These are phyloP conservation scores for Irpex lacteus DNA, from an alignment of 1,284 basidiomycete species.

Conservation along the genomic window DNA sequence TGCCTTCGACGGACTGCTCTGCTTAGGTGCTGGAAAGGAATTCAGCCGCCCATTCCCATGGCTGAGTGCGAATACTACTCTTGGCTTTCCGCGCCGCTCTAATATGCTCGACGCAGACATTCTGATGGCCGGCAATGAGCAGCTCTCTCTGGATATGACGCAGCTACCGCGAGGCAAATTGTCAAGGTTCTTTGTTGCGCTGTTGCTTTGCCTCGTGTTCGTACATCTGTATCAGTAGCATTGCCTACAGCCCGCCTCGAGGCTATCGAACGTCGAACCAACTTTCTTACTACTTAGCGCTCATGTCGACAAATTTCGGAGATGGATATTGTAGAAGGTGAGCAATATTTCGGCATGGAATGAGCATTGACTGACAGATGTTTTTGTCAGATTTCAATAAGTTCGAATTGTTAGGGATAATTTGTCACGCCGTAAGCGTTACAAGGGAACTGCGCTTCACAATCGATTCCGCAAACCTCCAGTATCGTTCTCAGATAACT, in stretches of 20 bases:
- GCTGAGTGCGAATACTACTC: neutral
- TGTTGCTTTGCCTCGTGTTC: neutral
- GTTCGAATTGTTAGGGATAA: neutral
- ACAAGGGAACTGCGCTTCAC: neutral
- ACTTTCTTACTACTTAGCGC: neutral
- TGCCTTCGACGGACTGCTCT: conserved; percentile 22
- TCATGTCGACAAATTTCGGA: neutral
- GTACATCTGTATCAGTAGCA: neutral
- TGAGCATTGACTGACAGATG: neutral
- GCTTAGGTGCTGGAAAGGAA: conserved; percentile 12
- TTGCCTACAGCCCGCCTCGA: conserved; percentile 4
- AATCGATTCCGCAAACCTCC: neutral
- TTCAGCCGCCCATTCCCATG: neutral
- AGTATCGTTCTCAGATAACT: neutral
- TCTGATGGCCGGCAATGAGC: conserved; percentile 16
- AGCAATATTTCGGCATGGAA: neutral
- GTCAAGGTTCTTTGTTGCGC: neutral
- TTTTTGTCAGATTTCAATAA: neutral
- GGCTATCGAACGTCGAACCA: conserved; percentile 5
- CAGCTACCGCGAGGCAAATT: conserved; percentile 1
- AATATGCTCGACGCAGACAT: neutral
- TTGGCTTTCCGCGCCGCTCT: neutral
- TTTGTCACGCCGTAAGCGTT: neutral
- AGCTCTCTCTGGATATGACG: neutral
- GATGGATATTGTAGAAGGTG: neutral